Conservation (phyloP, 2,329 filamentous ascomycete species). For the Colletotrichum lentis region DNA sequence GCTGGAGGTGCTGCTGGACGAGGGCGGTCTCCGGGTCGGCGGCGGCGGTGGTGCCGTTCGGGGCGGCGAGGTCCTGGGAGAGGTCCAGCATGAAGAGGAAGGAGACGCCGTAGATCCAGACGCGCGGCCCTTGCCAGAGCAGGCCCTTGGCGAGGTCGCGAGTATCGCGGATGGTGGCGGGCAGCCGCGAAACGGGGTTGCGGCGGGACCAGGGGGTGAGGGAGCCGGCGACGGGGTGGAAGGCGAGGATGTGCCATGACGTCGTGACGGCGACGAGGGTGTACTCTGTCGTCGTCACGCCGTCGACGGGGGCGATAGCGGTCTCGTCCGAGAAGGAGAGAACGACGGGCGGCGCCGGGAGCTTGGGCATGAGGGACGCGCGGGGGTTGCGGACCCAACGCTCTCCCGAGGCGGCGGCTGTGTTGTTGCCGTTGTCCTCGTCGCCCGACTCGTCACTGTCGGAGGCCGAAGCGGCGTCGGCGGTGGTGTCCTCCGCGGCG, state of each 20-base stretch:
- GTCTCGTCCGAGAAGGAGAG: slow-evolving; percentile 70
- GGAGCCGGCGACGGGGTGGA: slow-evolving; percentile 79
- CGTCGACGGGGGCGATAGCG: slow-evolving; percentile 40
- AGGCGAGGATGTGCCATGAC: slow-evolving; percentile 74
- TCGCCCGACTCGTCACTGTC: slow-evolving; percentile 43
- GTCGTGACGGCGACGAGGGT: slow-evolving; percentile 63
- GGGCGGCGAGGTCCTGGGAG: slow-evolving; percentile 68
- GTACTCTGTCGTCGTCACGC: slow-evolving; percentile 50
- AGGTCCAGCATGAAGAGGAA: slow-evolving; percentile 96
- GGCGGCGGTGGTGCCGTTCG: slow-evolving; percentile 42
- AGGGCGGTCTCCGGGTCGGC: slow-evolving; percentile 34
- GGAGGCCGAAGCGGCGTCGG: slow-evolving; percentile 40
- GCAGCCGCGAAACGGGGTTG: slow-evolving; percentile 80
- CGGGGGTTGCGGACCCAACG: slow-evolving; percentile 80
- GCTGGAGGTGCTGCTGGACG: slow-evolving; percentile 30
- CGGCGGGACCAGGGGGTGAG: slow-evolving; percentile 86
- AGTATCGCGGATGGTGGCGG: slow-evolving; percentile 75
- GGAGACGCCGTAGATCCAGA: slow-evolving; percentile 87
- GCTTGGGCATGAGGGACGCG: slow-evolving; percentile 72
- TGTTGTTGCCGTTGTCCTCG: slow-evolving; percentile 53
- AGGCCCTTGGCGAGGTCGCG: slow-evolving; percentile 84
- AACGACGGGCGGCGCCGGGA: slow-evolving; percentile 70
- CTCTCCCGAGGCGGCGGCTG: slow-evolving; percentile 56
- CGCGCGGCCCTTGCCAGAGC: slow-evolving; percentile 79
- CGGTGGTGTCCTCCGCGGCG: slow-evolving; percentile 46